phyloP scores from a whole-genome alignment of 495 filamentous ascomycete species.

The Aspergillus cavernicola region DNA sequence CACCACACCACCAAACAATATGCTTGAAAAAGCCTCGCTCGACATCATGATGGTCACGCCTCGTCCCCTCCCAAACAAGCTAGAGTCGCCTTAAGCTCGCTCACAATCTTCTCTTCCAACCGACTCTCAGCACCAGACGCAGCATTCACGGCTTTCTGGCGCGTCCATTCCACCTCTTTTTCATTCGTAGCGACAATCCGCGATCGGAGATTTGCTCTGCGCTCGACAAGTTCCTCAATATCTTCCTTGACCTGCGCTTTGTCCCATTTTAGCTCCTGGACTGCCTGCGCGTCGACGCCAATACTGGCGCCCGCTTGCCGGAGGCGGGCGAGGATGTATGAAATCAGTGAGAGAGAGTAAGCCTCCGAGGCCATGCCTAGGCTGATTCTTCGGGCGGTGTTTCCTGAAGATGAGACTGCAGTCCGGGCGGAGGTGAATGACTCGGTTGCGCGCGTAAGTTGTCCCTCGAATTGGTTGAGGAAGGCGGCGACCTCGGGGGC shows the following conservation, averaged over 20 bases:
- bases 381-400: constrained; percentile 52
- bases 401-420: constrained; percentile 25
- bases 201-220: constrained; percentile 57
- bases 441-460: constrained; percentile 60
- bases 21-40: no score
- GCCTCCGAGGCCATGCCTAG: constrained; percentile 69
- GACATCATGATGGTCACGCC: constrained; percentile 27
- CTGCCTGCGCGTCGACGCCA: constrained; percentile 55
- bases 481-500: constrained; percentile 82
- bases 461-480: constrained; percentile 75
- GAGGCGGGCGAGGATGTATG: constrained; percentile 58
- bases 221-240: constrained; percentile 68
- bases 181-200: constrained; percentile 67
- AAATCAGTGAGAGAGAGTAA: constrained; percentile 71
- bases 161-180: constrained; percentile 63
- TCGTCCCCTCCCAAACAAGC: constrained; percentile 38
- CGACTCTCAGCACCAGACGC: constrained; percentile 47
- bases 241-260: constrained; percentile 65
- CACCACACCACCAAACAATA: constrained; percentile 4
- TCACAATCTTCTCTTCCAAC: constrained; percentile 70
- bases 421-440: constrained; percentile 52
- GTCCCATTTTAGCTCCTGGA: constrained; percentile 71
- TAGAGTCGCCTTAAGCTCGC: constrained; percentile 51
- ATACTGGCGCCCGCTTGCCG: constrained; percentile 55
- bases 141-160: constrained; percentile 41